Evolutionary conservation across 2,329 filamentous ascomycete species (phyloP).

Genomic region (Dactylellina haptotyla): DNA sequence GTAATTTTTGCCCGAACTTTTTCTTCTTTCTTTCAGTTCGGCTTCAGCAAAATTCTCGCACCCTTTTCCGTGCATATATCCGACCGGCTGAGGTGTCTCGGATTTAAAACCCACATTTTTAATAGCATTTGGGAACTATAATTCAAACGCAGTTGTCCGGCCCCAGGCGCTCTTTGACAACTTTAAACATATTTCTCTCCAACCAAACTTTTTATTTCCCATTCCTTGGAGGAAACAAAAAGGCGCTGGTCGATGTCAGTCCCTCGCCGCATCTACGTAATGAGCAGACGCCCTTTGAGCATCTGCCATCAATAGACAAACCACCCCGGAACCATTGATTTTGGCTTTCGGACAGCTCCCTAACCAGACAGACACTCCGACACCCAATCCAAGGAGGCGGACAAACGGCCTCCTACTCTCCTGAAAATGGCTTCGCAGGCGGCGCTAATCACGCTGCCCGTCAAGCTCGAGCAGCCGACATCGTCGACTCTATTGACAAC

Average conservation of each 20-base stretch:
- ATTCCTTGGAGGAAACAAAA: not conserved
- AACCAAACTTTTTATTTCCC: slow-evolving; percentile 9
- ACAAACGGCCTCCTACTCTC: not conserved
- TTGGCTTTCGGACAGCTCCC: slow-evolving; percentile 44
- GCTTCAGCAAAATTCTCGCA: slow-evolving; percentile 42
- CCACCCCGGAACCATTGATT: slow-evolving; percentile 54
- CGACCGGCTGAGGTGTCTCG: slow-evolving; percentile 30
- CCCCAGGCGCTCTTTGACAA: slow-evolving; percentile 3
- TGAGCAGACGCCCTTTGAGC: slow-evolving; percentile 39
- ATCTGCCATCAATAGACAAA: slow-evolving; percentile 34
- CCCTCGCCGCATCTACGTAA: slow-evolving; percentile 41
- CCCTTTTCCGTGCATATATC: slow-evolving; percentile 40
- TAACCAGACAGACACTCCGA: not conserved
- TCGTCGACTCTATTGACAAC: slow-evolving; percentile 63
- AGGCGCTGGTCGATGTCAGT: slow-evolving; percentile 47
- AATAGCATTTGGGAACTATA: slow-evolving; percentile 2
- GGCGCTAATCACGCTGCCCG: slow-evolving; percentile 57
- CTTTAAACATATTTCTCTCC: not conserved
- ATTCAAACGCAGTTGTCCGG: slow-evolving; percentile 10
- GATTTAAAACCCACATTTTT: slow-evolving; percentile 21
- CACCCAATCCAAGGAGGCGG: not conserved
- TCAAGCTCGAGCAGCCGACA: slow-evolving; percentile 60
- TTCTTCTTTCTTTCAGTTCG: not conserved
- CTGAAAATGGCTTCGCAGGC: slow-evolving; percentile 39
- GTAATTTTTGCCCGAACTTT: no score